Evolutionary conservation across 148 eudicot genomes (phyloP), one percentile per base, ranked within the genome.

Genomic region (Gaultheria prostrata): DNA sequence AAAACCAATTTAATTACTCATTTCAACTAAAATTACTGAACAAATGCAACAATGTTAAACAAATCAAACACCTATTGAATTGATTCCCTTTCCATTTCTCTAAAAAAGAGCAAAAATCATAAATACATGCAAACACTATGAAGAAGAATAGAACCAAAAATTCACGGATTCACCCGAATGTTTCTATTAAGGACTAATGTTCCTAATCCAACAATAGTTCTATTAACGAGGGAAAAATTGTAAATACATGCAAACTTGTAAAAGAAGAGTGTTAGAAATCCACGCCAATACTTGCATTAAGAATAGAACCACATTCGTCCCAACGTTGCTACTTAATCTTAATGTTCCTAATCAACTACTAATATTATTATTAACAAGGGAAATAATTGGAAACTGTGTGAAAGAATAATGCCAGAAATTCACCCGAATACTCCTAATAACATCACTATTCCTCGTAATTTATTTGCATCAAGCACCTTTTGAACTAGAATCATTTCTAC

Each of bases 1-100:
- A 28, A 69, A 54, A 51, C 30, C 49, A 11, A 69, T 57, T 49
- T 35, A 50, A 82, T 80, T 67, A 86, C 43, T 39, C 43, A 79
- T 65, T 72, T 83, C 81, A 82, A 39, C 43, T 4, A 39, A 39
- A 39, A 59, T 10, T 17, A 21, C 2, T 59, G 26, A 59, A 59
- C 67, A 59, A 57, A 26, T 21, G 67, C 67, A 57, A 6, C 8
- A 59, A 21, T 21, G n/a, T 59, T 21, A 2, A 59, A 59, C 12
- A 7, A 21, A 59, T n/a, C 11, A 21, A 59, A 7, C 67, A 21
- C 28, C 67, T 8, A 3, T 59, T 57, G 65, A 57, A 57, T 20
- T 20, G 8, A 57, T 57, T 59, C 65, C 7, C 8, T 59, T 59
- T 59, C 28, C 67, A 21, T 7, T 59, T 59, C 6, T n/a, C 17